Percentiles rank a stretch among this genome's conserved stretches.
These are phyloP conservation scores for Eremothecium gossypii DNA, from an alignment of 1,139 yeast genomes.

Conservation along the genomic window DNA sequence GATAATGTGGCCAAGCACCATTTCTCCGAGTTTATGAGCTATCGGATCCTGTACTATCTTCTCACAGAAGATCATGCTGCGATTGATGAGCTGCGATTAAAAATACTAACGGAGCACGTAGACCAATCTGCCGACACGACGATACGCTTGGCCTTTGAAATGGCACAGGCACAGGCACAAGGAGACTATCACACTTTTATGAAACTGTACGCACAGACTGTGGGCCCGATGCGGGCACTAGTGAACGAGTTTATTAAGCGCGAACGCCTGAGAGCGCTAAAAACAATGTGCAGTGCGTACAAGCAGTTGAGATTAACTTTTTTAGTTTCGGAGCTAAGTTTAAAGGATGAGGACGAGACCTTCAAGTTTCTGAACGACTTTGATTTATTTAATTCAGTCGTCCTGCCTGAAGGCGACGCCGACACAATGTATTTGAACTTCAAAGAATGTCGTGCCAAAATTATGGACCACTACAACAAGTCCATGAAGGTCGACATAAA, in stretches of 20 bases:
- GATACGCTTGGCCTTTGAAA: slow-evolving; percentile 38
- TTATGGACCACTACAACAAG: slow-evolving; percentile 38
- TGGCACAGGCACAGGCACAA: slow-evolving; percentile 34
- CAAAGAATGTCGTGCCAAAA: slow-evolving; percentile 34
- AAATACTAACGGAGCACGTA: slow-evolving; percentile 23
- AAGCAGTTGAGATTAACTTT: slow-evolving; percentile 43
- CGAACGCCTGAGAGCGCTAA: slow-evolving; percentile 53
- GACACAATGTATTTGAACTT: slow-evolving; percentile 33
- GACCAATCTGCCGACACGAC: slow-evolving; percentile 12
- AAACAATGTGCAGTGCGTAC: slow-evolving; percentile 51
- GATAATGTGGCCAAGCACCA: slow-evolving; percentile 32
- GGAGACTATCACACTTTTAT: slow-evolving; percentile 49
- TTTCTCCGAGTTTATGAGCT: slow-evolving; percentile 61
- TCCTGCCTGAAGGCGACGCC: slow-evolving; percentile 20
- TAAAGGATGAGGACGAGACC: slow-evolving; percentile 32
- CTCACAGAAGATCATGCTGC: slow-evolving; percentile 57
- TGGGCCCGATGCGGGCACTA: slow-evolving; percentile 30
- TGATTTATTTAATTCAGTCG: slow-evolving; percentile 34
- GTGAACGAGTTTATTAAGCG: slow-evolving; percentile 42
- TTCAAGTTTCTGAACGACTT: slow-evolving; percentile 36
- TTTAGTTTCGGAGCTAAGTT: slow-evolving; percentile 41
- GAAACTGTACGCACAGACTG: slow-evolving; percentile 34
- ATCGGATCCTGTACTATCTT: slow-evolving; percentile 66
- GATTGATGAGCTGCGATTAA: slow-evolving; percentile 29
- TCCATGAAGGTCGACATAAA: slow-evolving; percentile 75